Evolutionary conservation across 768 basidiomycete genomes (phyloP).

Genomic region (Termitomyces sp.): DNA sequence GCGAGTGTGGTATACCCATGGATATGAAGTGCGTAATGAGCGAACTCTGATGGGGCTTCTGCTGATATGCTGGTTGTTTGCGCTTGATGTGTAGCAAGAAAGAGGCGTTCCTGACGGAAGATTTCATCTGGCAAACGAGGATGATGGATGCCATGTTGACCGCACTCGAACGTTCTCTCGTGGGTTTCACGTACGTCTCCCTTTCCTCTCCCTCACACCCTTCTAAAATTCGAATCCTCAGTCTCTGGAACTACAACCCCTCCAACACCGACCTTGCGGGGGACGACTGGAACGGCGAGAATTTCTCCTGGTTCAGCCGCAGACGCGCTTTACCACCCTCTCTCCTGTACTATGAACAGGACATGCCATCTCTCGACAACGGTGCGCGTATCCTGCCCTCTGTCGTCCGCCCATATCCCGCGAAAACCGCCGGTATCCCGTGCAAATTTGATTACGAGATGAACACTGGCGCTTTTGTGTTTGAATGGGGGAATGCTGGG

Average conservation of each 20-base stretch:
- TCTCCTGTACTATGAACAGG: slow-evolving; percentile 55
- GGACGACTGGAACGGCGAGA: slow-evolving; percentile 95
- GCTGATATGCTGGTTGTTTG: background rate
- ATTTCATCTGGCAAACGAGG: slow-evolving; percentile 78
- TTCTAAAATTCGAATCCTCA: slow-evolving; percentile 23
- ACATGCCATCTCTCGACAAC: slow-evolving; percentile 70
- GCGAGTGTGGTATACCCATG: slow-evolving; percentile 95
- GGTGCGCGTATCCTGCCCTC: slow-evolving; percentile 76
- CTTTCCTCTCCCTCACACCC: background rate
- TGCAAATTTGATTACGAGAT: slow-evolving; percentile 71
- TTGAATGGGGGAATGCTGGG: slow-evolving; percentile 54
- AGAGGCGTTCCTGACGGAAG: slow-evolving; percentile 65
- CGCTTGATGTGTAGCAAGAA: slow-evolving; percentile 42
- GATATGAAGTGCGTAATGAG: slow-evolving; percentile 84
- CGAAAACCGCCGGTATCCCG: slow-evolving; percentile 87
- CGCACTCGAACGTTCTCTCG: slow-evolving; percentile 69
- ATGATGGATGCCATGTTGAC: slow-evolving; percentile 96
- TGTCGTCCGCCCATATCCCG: slow-evolving; percentile 86
- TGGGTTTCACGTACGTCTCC: slow-evolving; percentile 79
- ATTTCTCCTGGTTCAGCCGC: slow-evolving; percentile 91
- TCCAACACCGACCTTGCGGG: slow-evolving; percentile 74
- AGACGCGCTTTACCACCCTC: slow-evolving; percentile 53
- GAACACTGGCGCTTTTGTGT: slow-evolving; percentile 63
- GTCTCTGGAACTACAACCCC: slow-evolving; percentile 95
- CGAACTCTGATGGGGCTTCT: too few species aligned